Evolutionary conservation across 345 rosid species (phyloP), one percentile per base, ranked within the genome.

Genomic region (Nephelium lappaceum): DNA sequence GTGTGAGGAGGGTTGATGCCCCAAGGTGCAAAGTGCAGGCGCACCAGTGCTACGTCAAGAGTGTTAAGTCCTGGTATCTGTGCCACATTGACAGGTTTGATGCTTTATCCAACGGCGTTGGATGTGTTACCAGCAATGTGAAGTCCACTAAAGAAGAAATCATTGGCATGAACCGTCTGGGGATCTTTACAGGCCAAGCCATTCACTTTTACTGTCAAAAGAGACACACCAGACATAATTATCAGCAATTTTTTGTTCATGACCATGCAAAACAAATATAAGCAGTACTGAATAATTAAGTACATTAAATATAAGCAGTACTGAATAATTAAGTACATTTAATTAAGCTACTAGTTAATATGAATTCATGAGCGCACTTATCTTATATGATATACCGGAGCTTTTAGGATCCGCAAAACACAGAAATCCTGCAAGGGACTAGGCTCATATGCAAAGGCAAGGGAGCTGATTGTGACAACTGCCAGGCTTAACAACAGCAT

Each of bases 351-450:
- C 79, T 55, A 43, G 7, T 58, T 6, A 23, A 58, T 58, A 23
- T 58, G 5, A 49, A 49, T 49, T 49, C 55, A 49, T 4, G 58
- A 53, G 15, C 21, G 31, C 65, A 23, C 21, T 12, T n/a, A 58
- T 19, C 1, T 8, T 21, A 66, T 19, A 38, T 36, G 11, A 42
- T 51, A 53, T 60, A 80, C 83, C 79, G 43, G 79, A 45, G 60
- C 49, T 47, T 7, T 21, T 49, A 4, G 72, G 67, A 45, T 80
- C 73, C 8, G 83, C 83, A 21, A 83, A n/a, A 31, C 79, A 0
- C 79, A 79, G 68, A 79, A 83, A 67, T 83, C 85, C 27, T 83
- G 85, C 5, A 80, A 73, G 11, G 86, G 73, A 43, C 51, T 80
- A 14, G 78, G 83, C 71, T 80, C 86, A 18, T 24, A 77, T 6